Conservation (phyloP, 352 stramenopile genomes). For the Phytophthora europaea region DNA sequence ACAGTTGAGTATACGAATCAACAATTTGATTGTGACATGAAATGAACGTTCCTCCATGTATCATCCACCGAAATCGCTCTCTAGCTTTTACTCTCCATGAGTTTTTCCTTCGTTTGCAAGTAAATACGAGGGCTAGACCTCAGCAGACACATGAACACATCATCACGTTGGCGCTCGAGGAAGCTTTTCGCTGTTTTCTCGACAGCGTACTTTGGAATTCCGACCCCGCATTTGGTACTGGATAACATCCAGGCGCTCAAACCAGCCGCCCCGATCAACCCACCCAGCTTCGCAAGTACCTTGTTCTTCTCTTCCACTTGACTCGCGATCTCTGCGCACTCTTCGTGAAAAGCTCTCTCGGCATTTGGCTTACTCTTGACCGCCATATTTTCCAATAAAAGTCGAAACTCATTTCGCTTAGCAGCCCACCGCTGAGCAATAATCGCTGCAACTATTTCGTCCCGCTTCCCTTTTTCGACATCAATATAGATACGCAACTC, state of each 20-base stretch:
- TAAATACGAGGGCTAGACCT: constrained; percentile 21
- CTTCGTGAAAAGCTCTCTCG: constrained; percentile 27
- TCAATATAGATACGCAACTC: constrained; percentile 44
- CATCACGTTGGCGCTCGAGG: constrained; percentile 25
- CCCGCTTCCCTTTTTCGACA: constrained; percentile 34
- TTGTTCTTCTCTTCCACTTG: constrained; percentile 20
- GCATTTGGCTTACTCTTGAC: constrained; percentile 19
- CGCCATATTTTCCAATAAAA: constrained; percentile 15
- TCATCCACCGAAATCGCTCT: not conserved
- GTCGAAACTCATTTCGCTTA: constrained; percentile 2
- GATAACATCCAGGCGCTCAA: not conserved
- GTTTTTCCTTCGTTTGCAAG: constrained; percentile 19
- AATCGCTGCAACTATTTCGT: constrained; percentile 20
- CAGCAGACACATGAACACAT: constrained; percentile 22
- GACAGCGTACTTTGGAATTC: constrained; percentile 4
- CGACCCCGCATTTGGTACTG: not conserved
- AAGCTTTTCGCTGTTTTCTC: constrained; percentile 12
- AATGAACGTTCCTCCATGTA: not conserved
- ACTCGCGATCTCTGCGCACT: constrained; percentile 23
- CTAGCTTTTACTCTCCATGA: constrained; percentile 4
- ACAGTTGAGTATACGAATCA: not conserved
- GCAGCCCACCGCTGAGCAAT: constrained; percentile 21
- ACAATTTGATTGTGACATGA: not conserved
- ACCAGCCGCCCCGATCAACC: not conserved
- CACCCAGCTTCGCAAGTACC: constrained; percentile 11